phyloP scores from a whole-genome alignment of 805 yeast genomes.

The Lipomyces japonicus region DNA sequence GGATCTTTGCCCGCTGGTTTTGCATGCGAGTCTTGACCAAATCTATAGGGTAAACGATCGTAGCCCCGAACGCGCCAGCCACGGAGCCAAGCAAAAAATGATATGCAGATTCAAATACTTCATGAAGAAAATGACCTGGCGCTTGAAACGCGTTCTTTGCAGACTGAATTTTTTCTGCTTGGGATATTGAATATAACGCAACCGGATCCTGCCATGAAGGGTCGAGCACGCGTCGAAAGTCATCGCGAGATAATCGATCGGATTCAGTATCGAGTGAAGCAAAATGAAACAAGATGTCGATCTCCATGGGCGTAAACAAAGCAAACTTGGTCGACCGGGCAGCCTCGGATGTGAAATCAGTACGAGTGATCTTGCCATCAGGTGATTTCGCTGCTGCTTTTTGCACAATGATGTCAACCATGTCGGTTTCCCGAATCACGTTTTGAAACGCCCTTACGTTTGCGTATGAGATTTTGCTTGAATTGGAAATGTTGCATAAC shows the following conservation, averaged over 20 bases:
- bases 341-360: constrained; percentile 41
- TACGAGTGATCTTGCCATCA: constrained; percentile 40
- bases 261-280: constrained; percentile 35
- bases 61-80: constrained; percentile 98
- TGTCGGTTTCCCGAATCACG: constrained; percentile 42
- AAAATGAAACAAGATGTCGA: constrained; percentile 45
- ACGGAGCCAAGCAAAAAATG: constrained; percentile 87
- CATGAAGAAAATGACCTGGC: constrained; percentile 46
- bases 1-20: constrained; percentile 68
- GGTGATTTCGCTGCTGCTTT: constrained; percentile 35
- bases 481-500: constrained; percentile 37
- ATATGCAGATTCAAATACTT: constrained; percentile 77
- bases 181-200: constrained; percentile 28
- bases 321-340: constrained; percentile 41
- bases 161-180: constrained; percentile 37
- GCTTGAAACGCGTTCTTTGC: constrained; percentile 41
- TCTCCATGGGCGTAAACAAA: constrained; percentile 44
- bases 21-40: constrained; percentile 96
- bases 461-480: constrained; percentile 41
- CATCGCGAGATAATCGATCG: constrained; percentile 37
- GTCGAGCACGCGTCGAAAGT: constrained; percentile 43
- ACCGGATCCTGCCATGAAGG: constrained; percentile 44
- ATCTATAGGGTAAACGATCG: constrained; percentile 94
- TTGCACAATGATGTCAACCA: constrained; percentile 40
- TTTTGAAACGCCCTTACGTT: constrained; percentile 45